These are phyloP conservation scores for Hygrocybe coccinea DNA, from an alignment of 768 basidiomycete genomes.

Conservation along the genomic window DNA sequence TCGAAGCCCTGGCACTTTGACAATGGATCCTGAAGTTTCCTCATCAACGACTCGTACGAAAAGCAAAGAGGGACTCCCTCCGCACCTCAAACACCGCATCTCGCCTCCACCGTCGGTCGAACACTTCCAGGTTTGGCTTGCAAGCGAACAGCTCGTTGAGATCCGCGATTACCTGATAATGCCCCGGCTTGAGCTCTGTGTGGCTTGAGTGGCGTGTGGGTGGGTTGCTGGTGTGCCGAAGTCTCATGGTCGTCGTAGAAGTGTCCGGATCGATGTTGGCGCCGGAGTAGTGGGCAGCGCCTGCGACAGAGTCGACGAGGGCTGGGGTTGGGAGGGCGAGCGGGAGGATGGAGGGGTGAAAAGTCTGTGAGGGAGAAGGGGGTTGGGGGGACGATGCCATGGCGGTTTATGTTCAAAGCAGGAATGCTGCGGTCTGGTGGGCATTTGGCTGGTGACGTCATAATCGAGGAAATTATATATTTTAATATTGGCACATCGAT, in stretches of 20 bases:
- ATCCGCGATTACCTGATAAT: conserved; percentile 50
- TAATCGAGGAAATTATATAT: conserved; percentile 15
- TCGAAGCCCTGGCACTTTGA: conserved; percentile 45
- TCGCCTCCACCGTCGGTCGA: conserved; percentile 47
- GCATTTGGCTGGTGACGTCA: conserved; percentile 5
- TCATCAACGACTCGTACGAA: neutral
- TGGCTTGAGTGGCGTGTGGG: conserved; percentile 28
- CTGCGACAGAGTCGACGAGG: conserved; percentile 53
- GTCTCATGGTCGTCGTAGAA: conserved; percentile 22
- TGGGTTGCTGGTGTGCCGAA: conserved; percentile 30
- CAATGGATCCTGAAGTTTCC: conserved; percentile 42
- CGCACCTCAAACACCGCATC: conserved; percentile 57
- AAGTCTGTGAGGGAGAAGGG: conserved; percentile 41
- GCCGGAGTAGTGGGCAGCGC: conserved; percentile 61
- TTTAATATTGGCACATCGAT: conserved; percentile 8
- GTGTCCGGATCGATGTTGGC: conserved; percentile 36
- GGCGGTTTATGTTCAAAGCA: neutral
- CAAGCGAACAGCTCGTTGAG: conserved; percentile 54
- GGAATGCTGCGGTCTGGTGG: conserved; percentile 5
- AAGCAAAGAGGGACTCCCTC: neutral
- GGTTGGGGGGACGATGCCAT: conserved; percentile 3
- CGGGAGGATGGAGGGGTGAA: conserved; percentile 42
- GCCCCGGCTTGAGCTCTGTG: conserved; percentile 37
- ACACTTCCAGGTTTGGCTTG: conserved; percentile 48
- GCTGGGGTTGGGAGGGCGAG: conserved; percentile 44